Evolutionary conservation across 2,329 filamentous ascomycete species (phyloP).

Genomic region (Parastagonospora avenae): DNA sequence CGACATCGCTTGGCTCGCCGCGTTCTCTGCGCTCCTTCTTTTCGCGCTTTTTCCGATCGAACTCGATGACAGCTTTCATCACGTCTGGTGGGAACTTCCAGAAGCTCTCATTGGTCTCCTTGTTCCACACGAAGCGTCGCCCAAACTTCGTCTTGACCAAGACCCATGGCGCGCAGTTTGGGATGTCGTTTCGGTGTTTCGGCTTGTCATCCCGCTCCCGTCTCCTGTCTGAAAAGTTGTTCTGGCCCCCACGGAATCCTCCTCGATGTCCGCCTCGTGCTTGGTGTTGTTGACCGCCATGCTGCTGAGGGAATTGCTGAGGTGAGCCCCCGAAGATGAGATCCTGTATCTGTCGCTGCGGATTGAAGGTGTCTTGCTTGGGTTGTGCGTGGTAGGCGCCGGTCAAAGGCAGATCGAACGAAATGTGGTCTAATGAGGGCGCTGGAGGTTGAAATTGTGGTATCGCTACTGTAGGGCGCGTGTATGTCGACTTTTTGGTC

Average conservation of each 20-base stretch:
- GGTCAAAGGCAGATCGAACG: constrained; percentile 6
- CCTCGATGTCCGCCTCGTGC: constrained; percentile 45
- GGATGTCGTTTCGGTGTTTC: constrained; percentile 77
- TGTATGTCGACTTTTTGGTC: constrained; percentile 88
- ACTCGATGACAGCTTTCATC: constrained; percentile 72
- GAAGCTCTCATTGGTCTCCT: constrained; percentile 82
- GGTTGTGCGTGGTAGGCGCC: constrained; percentile 34
- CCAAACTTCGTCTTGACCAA: constrained; percentile 92
- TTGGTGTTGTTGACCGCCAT: constrained; percentile 16
- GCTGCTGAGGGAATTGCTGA: constrained; percentile 22
- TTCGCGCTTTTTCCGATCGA: constrained; percentile 74
- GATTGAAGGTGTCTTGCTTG: constrained; percentile 52
- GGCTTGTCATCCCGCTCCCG: constrained; percentile 80
- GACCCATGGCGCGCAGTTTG: constrained; percentile 83
- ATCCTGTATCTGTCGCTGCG: constrained; percentile 58
- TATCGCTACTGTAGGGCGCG: constrained; percentile 59
- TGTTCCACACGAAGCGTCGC: constrained; percentile 88
- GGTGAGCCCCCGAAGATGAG: constrained; percentile 37
- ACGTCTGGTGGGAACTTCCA: constrained; percentile 94
- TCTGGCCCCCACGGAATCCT: constrained; percentile 53
- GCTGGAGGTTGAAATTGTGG: constrained; percentile 4
- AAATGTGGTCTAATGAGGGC: constrained; percentile 8
- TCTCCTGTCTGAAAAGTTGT: constrained; percentile 64
- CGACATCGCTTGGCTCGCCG: constrained; percentile 44
- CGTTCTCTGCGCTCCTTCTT: constrained; percentile 62